Conservation (phyloP, 1,284 basidiomycete species). For the Ganoderma leucocontextum region DNA sequence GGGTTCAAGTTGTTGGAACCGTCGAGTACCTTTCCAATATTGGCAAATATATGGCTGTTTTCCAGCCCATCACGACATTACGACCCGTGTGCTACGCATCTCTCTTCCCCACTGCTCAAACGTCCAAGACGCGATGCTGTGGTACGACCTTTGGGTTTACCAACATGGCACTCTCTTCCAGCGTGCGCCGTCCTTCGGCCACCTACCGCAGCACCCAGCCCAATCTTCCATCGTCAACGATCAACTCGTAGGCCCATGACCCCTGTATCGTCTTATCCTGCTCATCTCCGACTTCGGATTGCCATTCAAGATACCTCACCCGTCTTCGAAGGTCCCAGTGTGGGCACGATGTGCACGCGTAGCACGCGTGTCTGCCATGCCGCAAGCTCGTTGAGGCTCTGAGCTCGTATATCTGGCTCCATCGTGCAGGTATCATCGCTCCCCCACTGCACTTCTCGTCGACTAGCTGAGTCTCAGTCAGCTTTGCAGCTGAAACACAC, state of each 20-base stretch:
- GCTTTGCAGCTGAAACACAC: neutral
- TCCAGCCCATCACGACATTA: neutral
- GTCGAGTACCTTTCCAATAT: neutral
- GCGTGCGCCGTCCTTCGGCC: neutral
- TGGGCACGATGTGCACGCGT: neutral
- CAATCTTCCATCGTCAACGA: neutral
- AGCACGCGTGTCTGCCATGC: neutral
- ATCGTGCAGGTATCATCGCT: neutral
- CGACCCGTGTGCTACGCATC: neutral
- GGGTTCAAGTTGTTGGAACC: too few species aligned
- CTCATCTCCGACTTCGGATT: neutral
- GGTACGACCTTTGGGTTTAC: neutral
- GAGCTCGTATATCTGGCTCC: neutral
- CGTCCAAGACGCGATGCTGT: neutral
- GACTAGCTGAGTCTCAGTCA: neutral
- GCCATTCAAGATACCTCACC: neutral
- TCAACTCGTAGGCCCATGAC: neutral
- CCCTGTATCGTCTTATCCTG: neutral
- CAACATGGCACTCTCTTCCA: neutral
- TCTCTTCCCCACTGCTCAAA: neutral
- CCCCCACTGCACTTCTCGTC: neutral
- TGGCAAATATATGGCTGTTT: neutral
- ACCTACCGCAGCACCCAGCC: slow-evolving; percentile 1
- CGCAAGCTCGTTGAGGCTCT: neutral
- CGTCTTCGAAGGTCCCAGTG: neutral